Conservation (phyloP, 257 asterid species). For the Mitragyna speciosa region DNA sequence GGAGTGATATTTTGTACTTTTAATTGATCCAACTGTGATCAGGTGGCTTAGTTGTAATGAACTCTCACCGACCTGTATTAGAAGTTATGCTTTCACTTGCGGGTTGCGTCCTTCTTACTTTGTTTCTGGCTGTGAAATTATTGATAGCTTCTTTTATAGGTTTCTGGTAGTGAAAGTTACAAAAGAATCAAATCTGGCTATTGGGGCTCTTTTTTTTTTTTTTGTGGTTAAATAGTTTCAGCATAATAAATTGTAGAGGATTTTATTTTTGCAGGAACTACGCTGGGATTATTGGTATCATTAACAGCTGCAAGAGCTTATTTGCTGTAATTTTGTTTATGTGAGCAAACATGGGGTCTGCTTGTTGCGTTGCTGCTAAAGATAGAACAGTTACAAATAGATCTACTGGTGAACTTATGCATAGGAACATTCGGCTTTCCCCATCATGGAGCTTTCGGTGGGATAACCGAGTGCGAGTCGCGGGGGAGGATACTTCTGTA, state of each 20-base stretch:
- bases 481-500: conserved; percentile 81
- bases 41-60: not conserved
- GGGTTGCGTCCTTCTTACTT: not conserved
- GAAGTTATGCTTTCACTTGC: not conserved
- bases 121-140: not conserved
- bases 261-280: conserved; percentile 14
- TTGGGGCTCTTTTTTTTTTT: not conserved
- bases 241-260: not conserved
- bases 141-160: not conserved
- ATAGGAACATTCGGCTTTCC: conserved; percentile 70
- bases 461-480: conserved; percentile 91
- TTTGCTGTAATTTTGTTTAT: conserved; percentile 18
- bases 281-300: conserved; percentile 18
- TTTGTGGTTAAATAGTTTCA: conserved; percentile 1
- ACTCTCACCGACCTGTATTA: not conserved
- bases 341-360: conserved; percentile 86
- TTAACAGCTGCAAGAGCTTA: conserved; percentile 14
- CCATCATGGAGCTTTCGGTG: conserved; percentile 97
- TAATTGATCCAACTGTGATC: not conserved
- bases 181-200: no score
- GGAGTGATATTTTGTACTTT: not conserved
- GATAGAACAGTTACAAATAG: conserved; percentile 63
- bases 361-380: conserved; percentile 92
- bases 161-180: not conserved
- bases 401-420: conserved; percentile 56